A percentile compares a stretch with the other conserved stretches of the same genome.
Evolutionary conservation across 257 asterid genomes (phyloP).

Genomic region (Gynochthodes officinalis): DNA sequence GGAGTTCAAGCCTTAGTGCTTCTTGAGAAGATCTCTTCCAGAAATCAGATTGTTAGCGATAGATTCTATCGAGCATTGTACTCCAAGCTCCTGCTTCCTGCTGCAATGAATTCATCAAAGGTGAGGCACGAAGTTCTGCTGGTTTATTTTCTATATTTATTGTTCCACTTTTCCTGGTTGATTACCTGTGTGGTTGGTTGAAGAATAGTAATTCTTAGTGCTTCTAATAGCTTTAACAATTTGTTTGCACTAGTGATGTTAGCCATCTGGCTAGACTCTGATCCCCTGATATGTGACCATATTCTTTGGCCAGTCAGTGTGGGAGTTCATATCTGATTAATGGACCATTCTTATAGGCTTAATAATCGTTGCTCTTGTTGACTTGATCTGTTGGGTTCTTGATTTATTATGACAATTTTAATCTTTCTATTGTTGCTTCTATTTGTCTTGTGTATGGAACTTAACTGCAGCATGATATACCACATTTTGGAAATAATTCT

Average conservation of each 20-base stretch:
- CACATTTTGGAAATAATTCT: too few species aligned
- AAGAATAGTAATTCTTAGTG: not conserved
- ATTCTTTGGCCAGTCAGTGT: too few species aligned
- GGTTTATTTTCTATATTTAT: not conserved
- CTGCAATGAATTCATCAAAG: slow-evolving; percentile 98
- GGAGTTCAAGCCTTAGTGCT: slow-evolving; percentile 98
- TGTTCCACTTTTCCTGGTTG: not conserved
- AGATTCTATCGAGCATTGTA: slow-evolving; percentile 97
- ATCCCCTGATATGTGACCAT: too few species aligned
- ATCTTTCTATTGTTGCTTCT: too few species aligned
- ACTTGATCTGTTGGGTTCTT: too few species aligned
- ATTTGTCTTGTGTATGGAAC: too few species aligned
- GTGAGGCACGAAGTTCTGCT: slow-evolving; percentile 22
- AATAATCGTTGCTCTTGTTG: too few species aligned
- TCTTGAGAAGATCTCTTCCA: slow-evolving; percentile 89
- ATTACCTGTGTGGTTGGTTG: not conserved
- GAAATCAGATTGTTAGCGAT: slow-evolving; percentile 87
- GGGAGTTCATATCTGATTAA: not conserved
- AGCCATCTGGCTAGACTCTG: too few species aligned
- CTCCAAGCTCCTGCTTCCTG: slow-evolving; percentile 83
- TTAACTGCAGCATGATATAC: too few species aligned
- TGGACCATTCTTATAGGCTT: not conserved
- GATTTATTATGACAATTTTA: too few species aligned
- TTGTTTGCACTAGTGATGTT: not conserved
- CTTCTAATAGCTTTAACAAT: not conserved